Percentiles rank a stretch among this genome's conserved stretches.
phyloP scores from a whole-genome alignment of 192 early-diverging fungal genomes.

The Backusella liffmaniae region DNA sequence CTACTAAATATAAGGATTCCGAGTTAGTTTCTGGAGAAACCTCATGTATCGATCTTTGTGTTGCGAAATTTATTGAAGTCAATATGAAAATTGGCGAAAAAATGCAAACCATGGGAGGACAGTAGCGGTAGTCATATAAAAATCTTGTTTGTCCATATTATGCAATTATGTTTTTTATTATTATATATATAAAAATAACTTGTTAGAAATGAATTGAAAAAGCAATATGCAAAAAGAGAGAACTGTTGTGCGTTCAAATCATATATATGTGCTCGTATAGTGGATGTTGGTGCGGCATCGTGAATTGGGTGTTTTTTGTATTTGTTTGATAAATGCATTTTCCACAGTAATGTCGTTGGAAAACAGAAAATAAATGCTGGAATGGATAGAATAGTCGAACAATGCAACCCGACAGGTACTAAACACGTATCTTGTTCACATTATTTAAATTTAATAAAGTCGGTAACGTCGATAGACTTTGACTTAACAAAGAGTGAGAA shows the following conservation, averaged over 20 bases:
- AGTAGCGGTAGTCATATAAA: not conserved
- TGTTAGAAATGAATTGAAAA: not conserved
- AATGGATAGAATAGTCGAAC: too few species aligned
- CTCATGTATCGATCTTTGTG: slow-evolving; percentile 91
- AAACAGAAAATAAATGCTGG: not conserved
- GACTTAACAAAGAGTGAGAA: too few species aligned
- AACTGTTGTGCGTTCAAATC: not conserved
- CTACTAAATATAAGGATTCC: slow-evolving; percentile 71
- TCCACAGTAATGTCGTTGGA: not conserved
- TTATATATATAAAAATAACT: slow-evolving; percentile 5
- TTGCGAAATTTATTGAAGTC: slow-evolving; percentile 87
- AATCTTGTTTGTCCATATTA: not conserved
- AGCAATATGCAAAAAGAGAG: not conserved
- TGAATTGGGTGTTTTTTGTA: not conserved
- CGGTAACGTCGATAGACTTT: slow-evolving; percentile 34
- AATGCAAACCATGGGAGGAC: slow-evolving; percentile 57
- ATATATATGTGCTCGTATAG: too few species aligned
- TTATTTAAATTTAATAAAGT: too few species aligned
- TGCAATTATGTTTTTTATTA: not conserved
- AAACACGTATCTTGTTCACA: too few species aligned
- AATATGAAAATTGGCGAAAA: slow-evolving; percentile 79
- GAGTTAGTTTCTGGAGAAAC: slow-evolving; percentile 89
- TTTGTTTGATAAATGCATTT: too few species aligned
- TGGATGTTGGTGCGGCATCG: not conserved
- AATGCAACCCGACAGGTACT: not conserved